Evolutionary conservation across 2,329 filamentous ascomycete species (phyloP), one percentile per base, ranked within the genome.

Genomic region (Alternaria conjuncta): DNA sequence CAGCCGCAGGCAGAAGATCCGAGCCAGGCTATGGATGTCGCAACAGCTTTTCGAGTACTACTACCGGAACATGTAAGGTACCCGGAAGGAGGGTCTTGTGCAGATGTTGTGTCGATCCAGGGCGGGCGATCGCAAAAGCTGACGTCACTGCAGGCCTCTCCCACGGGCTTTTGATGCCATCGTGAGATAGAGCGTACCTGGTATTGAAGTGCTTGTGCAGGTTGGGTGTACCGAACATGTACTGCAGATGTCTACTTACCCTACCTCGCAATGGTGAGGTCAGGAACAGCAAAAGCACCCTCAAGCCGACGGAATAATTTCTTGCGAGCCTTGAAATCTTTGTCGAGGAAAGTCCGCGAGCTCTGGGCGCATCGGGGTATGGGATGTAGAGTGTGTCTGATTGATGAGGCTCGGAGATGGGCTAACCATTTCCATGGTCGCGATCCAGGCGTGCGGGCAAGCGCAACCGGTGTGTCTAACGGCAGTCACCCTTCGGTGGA

Each of bases 401-500:
- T 65, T 61, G 58, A 64, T 41, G 53, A 61, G 36, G 26, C 41
- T 58, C 25, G 25, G 10, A 20, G 28, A 44, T 47, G 25, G 30
- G 46, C 58, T 67, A 62, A 30, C 55, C 59, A 28, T 50, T 49
- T 65, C 55, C 46, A 60, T 57, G 45, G 56, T 61, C 20, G 53
- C 57, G 28, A 56, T 57, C 51, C 56, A 28, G 59, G 41, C 43
- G 45, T 61, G 61, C 57, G 56, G 65, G 61, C 63, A 70, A 46
- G 54, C 53, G 55, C 47, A 44, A 61, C 57, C 64, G 63, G 55
- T 57, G 36, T 23, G 30, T 47, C 25, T 36, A 49, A 50, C 50
- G 59, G 61, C 49, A 64, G 12, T 56, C 57, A 43, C 60, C 55
- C 46, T 68, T 71, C 67, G 68, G 67, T 64, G 65, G 63, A 69